Evolutionary conservation across 164 flowering plant species (phyloP), one percentile per base, ranked within the genome.

Genomic region (Paratinospora sagittata): DNA sequence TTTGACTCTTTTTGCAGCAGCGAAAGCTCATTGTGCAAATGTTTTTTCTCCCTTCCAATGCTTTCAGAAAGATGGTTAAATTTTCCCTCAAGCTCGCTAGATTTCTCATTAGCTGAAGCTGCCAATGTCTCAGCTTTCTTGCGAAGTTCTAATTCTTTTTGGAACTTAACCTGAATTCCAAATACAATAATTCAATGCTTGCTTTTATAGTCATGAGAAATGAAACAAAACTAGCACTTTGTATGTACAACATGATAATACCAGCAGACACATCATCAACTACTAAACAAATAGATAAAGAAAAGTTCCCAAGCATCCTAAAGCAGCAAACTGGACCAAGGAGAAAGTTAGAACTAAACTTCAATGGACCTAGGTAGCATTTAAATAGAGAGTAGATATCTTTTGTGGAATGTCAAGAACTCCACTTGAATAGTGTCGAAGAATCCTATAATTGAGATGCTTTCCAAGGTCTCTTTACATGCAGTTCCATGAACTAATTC

Each of bases 61-160:
- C 81, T 87, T 71, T 85, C 89, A 73, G 87, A 81, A 45, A 88
- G 75, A 64, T 76, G 73, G 66, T 66, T 75, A 66, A 92, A 81
- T 65, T 85, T 85, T 74, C 76, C 80, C 75, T 91, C 90, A 14
- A 90, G 77, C 30, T 61, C n/a, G 10, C 60, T 75, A 41, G 82
- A 84, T 79, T 85, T 87, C 73, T 89, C 90, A 78, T 88, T 90
- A 73, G 93, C 86, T 27, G 83, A 76, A 74, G 87, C 86, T 52
- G 83, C 89, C 57, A 77, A 72, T 68, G 87, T 78, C 77, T 95
- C 98, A 5, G 96, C 90, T 58, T 84, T 83, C 78, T 76, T 79
- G 52, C 92, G 97, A 80, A 86, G 84, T 62, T 82, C 82, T 52
- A 69, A 70, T 82, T 95, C 99, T 68, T 82, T 87, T 72, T 79